Evolutionary conservation across 2,329 filamentous ascomycete species (phyloP), one percentile per base, ranked within the genome.

Genomic region (Shiraia sp.): DNA sequence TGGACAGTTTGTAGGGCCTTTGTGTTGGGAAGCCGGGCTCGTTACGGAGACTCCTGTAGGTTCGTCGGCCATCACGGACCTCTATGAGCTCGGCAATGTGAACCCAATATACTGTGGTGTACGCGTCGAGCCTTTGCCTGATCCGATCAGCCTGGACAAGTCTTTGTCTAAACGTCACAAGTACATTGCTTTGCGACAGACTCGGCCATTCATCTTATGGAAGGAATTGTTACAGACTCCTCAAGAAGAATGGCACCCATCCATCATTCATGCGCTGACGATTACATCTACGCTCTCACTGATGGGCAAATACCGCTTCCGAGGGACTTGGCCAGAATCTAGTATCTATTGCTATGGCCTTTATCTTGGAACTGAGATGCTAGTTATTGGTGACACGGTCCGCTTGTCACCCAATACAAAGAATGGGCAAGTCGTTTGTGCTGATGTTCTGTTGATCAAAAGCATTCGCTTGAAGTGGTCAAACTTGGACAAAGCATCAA

Each of bases 21-120:
- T 79, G 1, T 41, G 61, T 6, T 85, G 81, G 81, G 75, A 80
- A 51, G 81, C 77, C 1, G 81, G 80, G 1, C 68, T 82, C 1
- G 66, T 85, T 9, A 74, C 76, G 1, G 76, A 83, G 54, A 63
- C 71, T 3, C 75, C 80, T 0, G 63, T 70, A 1, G 74, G 77
- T 16, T 35, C 56, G 1, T 55, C 72, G 1, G 54, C 63, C 2
- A 64, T 75, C 12, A 66, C 74, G n/a, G 78, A 82, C 42, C 61
- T 82, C 2, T 57, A 71, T 15, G 51, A 65, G 3, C 59, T 72
- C 10, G 36, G 63, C 0, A 74, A 76, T 32, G 53, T 56, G 24
- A 71, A 65, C 10, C 60, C 81, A 10, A 78, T 74, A 39, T 74
- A 75, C 42, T 75, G 75, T 17, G 80, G 80, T 0, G 78, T 81